A percentile compares a stretch with the other conserved stretches of the same genome.
phyloP scores from a whole-genome alignment of 208 protist species.

The Wallacemonas rigidus region DNA sequence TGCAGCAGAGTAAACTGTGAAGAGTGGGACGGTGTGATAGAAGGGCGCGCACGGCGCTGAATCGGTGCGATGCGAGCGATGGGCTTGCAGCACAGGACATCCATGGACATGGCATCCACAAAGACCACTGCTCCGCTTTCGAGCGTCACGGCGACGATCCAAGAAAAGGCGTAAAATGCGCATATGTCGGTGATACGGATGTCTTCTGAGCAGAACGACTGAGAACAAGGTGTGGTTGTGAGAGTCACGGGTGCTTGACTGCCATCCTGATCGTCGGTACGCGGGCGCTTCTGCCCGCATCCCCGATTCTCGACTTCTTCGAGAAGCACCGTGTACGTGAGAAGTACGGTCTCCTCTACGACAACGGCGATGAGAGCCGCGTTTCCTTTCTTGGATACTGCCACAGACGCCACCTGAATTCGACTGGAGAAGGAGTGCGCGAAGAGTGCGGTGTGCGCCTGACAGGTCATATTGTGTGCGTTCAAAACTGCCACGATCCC shows the following conservation, averaged over 20 bases:
- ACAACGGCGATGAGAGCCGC: slow-evolving; percentile 47
- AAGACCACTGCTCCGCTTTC: slow-evolving; percentile 74
- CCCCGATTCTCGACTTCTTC: not conserved
- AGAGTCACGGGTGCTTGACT: not conserved
- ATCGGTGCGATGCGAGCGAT: slow-evolving; percentile 14
- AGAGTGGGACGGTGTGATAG: not conserved
- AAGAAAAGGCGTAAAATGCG: slow-evolving; percentile 54
- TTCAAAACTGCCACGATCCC: slow-evolving; percentile 24
- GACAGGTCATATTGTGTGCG: slow-evolving; percentile 12
- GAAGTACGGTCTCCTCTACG: slow-evolving; percentile 45
- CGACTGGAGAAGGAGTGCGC: not conserved
- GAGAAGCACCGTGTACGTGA: slow-evolving; percentile 39
- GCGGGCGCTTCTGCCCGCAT: slow-evolving; percentile 16
- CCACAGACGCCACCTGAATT: slow-evolving; percentile 1
- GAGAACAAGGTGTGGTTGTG: slow-evolving; percentile 22
- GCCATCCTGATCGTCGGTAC: slow-evolving; percentile 16
- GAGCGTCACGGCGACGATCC: slow-evolving; percentile 52
- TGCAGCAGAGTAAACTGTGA: slow-evolving; percentile 14
- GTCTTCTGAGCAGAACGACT: slow-evolving; percentile 60
- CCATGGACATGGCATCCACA: slow-evolving; percentile 65
- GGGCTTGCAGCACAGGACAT: slow-evolving; percentile 33
- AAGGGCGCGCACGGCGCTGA: not conserved
- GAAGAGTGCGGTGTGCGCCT: slow-evolving; percentile 7
- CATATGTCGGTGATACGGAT: slow-evolving; percentile 53
- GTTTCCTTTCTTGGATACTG: slow-evolving; percentile 4